Evolutionary conservation across 1,139 yeast species (phyloP), one percentile per base, ranked within the genome.

Genomic region (Kodamaea plutei): DNA sequence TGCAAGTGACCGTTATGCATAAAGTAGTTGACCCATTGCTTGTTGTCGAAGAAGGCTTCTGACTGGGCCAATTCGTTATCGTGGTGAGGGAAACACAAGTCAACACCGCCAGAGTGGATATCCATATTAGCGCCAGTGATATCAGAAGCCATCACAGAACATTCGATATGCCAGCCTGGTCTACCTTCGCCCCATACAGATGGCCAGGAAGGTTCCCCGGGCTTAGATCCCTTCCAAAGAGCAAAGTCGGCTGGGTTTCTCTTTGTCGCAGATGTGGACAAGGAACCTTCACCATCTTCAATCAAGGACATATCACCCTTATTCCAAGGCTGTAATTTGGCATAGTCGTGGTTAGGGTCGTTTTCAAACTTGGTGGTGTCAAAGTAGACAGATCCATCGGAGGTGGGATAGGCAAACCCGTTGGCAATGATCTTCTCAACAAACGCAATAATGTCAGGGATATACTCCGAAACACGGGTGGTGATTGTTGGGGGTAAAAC

Each of bases 91-190:
- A 91, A 93, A 18, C 97, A 96, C 50, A 91, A 73, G 60, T 91
- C 99, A 38, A 91, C 78, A 43, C 98, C 99, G 35, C 99, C 98
- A 14, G 95, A 81, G 56, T 91, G 99, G 44, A 91, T 87, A 59
- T 91, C 99, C 72, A 93, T 83, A 36, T 73, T 71, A 20, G 74
- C 61, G 1, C 97, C 97, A 25, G 84, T 70, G 28, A 88, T 73
- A 47, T 88, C 95, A 32, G 91, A 75, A 1, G 98, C 98, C 99
- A 91, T 91, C 10, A 91, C 98, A 5, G 97, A 88, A 69, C 99
- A 91, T 61, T 91, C 99, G 57, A 91, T 91, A 56, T 91, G 99
- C 99, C 99, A 91, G 2, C 99, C 99, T 3, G 99, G 99, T 56
- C 99, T 82, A 29, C 98, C 99, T 37, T 71, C 69, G 20, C 98